A percentile compares a stretch with the other conserved stretches of the same genome.
phyloP scores from a whole-genome alignment of 306 rosid species.

The Lathyrus sativus region DNA sequence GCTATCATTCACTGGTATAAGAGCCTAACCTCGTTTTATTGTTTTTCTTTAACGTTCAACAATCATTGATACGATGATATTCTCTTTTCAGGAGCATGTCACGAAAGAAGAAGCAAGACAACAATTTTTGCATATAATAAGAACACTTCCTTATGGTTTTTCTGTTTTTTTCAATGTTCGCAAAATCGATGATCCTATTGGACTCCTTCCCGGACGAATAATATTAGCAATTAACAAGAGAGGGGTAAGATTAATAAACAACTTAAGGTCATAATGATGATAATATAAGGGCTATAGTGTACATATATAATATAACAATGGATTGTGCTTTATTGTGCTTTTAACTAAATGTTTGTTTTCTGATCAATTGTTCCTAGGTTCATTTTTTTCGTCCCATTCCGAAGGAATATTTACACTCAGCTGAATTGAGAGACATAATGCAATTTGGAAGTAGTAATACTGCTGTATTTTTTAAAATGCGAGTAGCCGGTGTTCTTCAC shows the following conservation, averaged over 20 bases:
- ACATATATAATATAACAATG: background rate
- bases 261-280: background rate
- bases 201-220: slow-evolving; percentile 89
- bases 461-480: slow-evolving; percentile 96
- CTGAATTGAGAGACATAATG: slow-evolving; percentile 95
- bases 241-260: slow-evolving; percentile 61
- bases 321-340: background rate
- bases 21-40: background rate
- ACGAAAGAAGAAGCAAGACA: slow-evolving; percentile 94
- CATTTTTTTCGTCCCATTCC: slow-evolving; percentile 98
- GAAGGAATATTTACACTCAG: slow-evolving; percentile 91
- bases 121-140: slow-evolving; percentile 80
- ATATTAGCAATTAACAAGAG: slow-evolving; percentile 92
- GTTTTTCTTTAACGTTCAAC: slow-evolving; percentile 17
- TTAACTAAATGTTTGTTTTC: slow-evolving; percentile 16
- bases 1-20: slow-evolving; percentile 76
- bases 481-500: slow-evolving; percentile 97
- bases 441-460: slow-evolving; percentile 97
- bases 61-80: slow-evolving; percentile 13
- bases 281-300: background rate
- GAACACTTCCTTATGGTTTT: slow-evolving; percentile 87
- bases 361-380: slow-evolving; percentile 52
- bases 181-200: slow-evolving; percentile 96
- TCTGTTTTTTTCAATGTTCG: slow-evolving; percentile 90
- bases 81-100: slow-evolving; percentile 62